These are phyloP conservation scores for Kwoniella pini DNA, from an alignment of 768 basidiomycete species.

Conservation along the genomic window DNA sequence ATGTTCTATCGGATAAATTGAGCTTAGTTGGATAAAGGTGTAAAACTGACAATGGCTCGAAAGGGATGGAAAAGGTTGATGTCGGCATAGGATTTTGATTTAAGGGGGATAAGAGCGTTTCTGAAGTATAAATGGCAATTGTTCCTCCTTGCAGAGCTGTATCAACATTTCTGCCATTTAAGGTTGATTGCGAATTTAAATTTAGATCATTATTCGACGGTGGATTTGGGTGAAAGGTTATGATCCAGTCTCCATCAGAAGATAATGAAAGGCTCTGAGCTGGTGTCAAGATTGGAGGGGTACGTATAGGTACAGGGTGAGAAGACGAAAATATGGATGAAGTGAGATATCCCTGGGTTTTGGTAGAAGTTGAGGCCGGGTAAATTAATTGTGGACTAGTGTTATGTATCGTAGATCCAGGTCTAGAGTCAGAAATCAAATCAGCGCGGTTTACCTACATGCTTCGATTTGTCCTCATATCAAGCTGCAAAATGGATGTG, in stretches of 20 bases:
- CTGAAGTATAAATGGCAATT: slow-evolving; percentile 33
- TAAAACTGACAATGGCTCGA: slow-evolving; percentile 19
- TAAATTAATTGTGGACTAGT: slow-evolving; percentile 31
- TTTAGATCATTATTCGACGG: slow-evolving; percentile 7
- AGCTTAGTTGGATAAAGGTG: slow-evolving; percentile 33
- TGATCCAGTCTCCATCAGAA: slow-evolving; percentile 27
- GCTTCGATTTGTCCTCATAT: too few relatives aligned
- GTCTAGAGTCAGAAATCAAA: too few relatives aligned
- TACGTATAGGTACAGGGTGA: slow-evolving; percentile 25
- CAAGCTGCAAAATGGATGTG: background rate
- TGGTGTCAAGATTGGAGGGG: slow-evolving; percentile 26
- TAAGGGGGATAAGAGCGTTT: slow-evolving; percentile 25
- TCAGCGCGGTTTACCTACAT: too few relatives aligned
- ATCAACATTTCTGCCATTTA: background rate
- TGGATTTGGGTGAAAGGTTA: slow-evolving; percentile 35
- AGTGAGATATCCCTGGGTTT: slow-evolving; percentile 19
- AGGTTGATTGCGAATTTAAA: too few relatives aligned
- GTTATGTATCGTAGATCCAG: slow-evolving; percentile 24
- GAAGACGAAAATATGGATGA: slow-evolving; percentile 22
- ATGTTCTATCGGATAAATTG: background rate
- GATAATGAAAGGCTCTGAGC: slow-evolving; percentile 24
- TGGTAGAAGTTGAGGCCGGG: slow-evolving; percentile 13
- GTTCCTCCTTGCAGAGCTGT: slow-evolving; percentile 33
- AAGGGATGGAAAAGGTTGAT: slow-evolving; percentile 25
- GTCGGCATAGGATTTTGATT: slow-evolving; percentile 20